A percentile compares a stretch with the other conserved stretches of the same genome.
These are phyloP conservation scores for Gynostemma pentaphyllum DNA, from an alignment of 306 rosid species.

Conservation along the genomic window DNA sequence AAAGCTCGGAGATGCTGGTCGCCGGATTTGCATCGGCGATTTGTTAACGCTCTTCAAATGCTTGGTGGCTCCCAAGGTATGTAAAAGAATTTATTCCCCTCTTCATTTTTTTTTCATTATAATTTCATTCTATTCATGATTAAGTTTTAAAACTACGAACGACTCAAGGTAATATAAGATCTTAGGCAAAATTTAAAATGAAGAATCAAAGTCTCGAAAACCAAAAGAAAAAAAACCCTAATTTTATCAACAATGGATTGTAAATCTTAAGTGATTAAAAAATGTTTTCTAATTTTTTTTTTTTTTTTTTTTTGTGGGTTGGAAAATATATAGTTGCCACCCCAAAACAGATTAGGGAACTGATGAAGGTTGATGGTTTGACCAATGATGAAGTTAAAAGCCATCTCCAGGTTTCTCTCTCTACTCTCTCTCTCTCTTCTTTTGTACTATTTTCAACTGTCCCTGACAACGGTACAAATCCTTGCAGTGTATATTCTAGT, in stretches of 20 bases:
- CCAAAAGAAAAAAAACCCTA: not conserved
- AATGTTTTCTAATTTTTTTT: not conserved
- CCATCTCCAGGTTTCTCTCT: conserved; percentile 75
- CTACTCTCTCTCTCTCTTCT: conserved; percentile 2
- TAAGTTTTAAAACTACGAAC: no score
- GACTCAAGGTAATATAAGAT: no score
- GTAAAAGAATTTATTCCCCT: no score
- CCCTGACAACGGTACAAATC: not conserved
- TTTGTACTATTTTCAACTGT: conserved; percentile 10
- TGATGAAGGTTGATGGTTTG: conserved; percentile 99
- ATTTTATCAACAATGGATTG: not conserved
- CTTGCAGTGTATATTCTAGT: not conserved
- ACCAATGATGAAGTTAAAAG: conserved; percentile 99
- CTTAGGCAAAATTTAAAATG: no score
- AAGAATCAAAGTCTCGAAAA: no score
- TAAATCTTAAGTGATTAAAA: not conserved
- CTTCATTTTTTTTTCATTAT: no score
- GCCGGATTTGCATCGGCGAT: conserved; percentile 88
- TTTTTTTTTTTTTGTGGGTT: not conserved
- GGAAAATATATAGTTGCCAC: conserved; percentile 61
- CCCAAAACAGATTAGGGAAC: conserved; percentile 95
- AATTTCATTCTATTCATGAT: no score
- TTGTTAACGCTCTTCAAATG: conserved; percentile 94
- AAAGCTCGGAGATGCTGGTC: conserved; percentile 99
- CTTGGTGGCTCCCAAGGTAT: conserved; percentile 99